Conservation (phyloP, 148 eudicot species). For the Nyssa sinensis region DNA sequence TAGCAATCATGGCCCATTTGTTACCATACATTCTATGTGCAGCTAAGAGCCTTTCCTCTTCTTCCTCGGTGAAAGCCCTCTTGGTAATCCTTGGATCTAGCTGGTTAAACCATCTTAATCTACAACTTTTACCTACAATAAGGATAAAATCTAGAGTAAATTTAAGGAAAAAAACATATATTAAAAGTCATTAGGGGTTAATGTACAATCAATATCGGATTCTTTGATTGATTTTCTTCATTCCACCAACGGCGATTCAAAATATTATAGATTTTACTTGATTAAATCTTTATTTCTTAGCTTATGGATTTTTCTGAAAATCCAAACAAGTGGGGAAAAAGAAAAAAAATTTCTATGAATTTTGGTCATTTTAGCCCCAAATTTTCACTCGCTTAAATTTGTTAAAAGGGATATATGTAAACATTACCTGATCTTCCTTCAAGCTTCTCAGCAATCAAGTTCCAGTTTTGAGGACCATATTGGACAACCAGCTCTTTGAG, state of each 20-base stretch:
- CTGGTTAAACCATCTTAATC: constrained; percentile 75
- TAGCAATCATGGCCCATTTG: constrained; percentile 68
- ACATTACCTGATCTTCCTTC: constrained; percentile 59
- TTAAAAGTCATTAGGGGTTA: too few species aligned
- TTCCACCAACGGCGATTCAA: too few species aligned
- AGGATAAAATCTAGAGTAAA: not conserved
- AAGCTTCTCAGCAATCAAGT: constrained; percentile 62
- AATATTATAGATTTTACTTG: too few species aligned
- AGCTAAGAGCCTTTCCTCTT: constrained; percentile 49
- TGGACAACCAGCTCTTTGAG: constrained; percentile 57
- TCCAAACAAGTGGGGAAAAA: not conserved
- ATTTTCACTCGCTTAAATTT: too few species aligned
- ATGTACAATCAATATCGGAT: too few species aligned
- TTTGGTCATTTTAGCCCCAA: too few species aligned
- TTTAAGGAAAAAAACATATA: not conserved
- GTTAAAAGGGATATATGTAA: not conserved
- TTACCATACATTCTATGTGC: constrained; percentile 57
- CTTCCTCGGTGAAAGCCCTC: constrained; percentile 47
- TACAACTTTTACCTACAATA: constrained; percentile 63
- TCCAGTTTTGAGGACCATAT: constrained; percentile 79
- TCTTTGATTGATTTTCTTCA: too few species aligned
- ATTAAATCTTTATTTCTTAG: too few species aligned
- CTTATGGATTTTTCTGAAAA: too few species aligned
- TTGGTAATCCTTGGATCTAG: constrained; percentile 58
- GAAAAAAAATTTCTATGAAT: too few species aligned